Base-by-base conservation (phyloP, 2,329 filamentous ascomycete genomes). In the Claviceps spartinae region DNA sequence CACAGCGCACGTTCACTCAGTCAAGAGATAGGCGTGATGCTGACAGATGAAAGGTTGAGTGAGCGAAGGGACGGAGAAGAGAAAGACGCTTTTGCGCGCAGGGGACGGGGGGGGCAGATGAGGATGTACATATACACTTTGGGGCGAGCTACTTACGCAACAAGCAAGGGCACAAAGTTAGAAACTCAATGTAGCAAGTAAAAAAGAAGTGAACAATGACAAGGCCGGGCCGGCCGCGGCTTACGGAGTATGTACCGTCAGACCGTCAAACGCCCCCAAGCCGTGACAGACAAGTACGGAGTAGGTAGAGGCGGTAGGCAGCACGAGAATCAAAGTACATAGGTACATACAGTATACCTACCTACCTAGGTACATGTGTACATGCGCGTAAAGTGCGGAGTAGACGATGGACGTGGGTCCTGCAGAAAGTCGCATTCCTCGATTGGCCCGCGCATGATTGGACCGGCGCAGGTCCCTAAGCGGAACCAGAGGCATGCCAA, bases 1-100 rank as follows among this genome's bases (percentile, higher is more conserved):
- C 47, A 43, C 47, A 41, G 44, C 14, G 37, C 41, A 49, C 51
- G 36, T 53, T 47, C 47, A 47, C 51, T 50, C 47, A 49, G 38
- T 47, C 2, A 49, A 47, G 51, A 53, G 48, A 38, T 37, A 42
- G 14, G 42, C 47, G 47, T 48, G 46, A 34, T 52, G 37, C 11
- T 36, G 42, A 48, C 22, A 22, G 9, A 48, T 16, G 30, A 22
- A 34, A 40, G 47, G 14, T 8, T 14, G 18, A 20, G 16, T 14
- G 13, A 40, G n/a, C 2, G 5, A 43, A 22, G 20, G 41, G 9
- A 11, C 16, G n/a, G 14, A 34, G 20, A n/a, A 16, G 9, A 24
- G 16, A 26, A 9, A 7, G n/a, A 6, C 13, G 1, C 36, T 11
- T 34, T 11, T 3, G 16, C n/a, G 30, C 22, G 26, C 9, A 38